Base-by-base conservation (phyloP, 2,329 filamentous ascomycete species). In the Exophiala lecanii-corni region DNA sequence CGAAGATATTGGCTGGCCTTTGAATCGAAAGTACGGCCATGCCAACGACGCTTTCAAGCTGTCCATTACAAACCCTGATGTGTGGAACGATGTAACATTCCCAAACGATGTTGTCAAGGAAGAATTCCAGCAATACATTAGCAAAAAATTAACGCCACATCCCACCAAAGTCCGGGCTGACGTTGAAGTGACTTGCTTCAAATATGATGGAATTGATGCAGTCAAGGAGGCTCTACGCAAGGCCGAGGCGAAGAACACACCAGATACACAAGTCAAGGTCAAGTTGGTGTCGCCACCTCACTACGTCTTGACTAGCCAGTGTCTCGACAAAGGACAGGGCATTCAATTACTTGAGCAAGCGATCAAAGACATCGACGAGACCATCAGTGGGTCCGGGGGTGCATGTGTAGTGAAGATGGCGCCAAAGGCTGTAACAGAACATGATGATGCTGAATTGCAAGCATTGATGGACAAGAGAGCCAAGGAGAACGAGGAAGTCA, bases 381-480 rank as follows among this genome's bases (percentile, higher is more conserved):
- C 77, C 66, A 98, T 98, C 63, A 79, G 82, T 62, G 74, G 68
- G 34, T 78, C 85, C 1, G 86, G 86, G 41, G 92, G 92, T 49
- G 81, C 80, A 62, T 84, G 91, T 61, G 78, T 83, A 32, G 84
- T 96, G 58, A 95, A 94, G 81, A 98, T 98, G 92, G 89, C 92
- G 60, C 92, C 92, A 56, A 97, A 97, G 81, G 92, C 94, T 3
- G 92, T 98, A 50, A 98, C 92, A 1, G 94, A 97, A 76, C 94
- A 89, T 66, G 94, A 98, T 60, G 92, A 98, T 62, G 92, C 91
- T 18, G 89, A 96, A 69, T 75, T 98, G 55, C 89, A 96, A 67
- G 92, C 91, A 39, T 78, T 98, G 54, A 98, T 98, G 92, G 92
- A 97, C 77, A 96, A 97, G 82, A 83, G 86, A 55, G 92, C 95